Evolutionary conservation across 2,329 filamentous ascomycete genomes (phyloP), one percentile per base, ranked within the genome.

Genomic region (Calycina herbarum): DNA sequence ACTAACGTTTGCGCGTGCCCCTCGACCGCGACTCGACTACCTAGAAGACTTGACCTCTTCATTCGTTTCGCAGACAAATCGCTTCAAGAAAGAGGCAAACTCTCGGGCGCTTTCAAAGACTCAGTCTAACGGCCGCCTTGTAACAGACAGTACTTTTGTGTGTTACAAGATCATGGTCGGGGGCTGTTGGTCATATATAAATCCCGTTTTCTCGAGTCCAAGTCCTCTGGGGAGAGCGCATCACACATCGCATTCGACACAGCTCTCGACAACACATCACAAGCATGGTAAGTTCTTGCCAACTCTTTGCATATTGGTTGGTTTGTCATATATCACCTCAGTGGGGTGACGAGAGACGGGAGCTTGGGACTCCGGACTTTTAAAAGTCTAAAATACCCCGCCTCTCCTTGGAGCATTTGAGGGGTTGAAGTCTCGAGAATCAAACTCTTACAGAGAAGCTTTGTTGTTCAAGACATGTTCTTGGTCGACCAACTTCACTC

Each of bases 1-100:
- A 73, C 72, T 70, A 67, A 70, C 40, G 62, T 35, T 65, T 66
- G 67, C 72, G 71, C 68, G 71, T 73, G 71, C 70, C 45, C 24
- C 5, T 31, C 48, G 40, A 42, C 59, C 17, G 29, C 40, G 24
- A 51, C 42, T 31, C 40, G 15, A 29, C 27, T 48, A 11, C 3
- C 33, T 38, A 15, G 24, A 20, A 31, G 3, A 15, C 40, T 42
- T 17, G 6, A n/a, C 40, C n/a, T 20, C 42, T 15, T 48, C 45
- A 40, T 29, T 51, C 42, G 15, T 54, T 61, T 54, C 42, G 59
- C 7, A 38, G 59, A 6, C 13, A 33, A 38, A 38, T n/a, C 31
- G 7, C n/a, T 15, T 40, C 40, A 17, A 48, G 40, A 29, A 24
- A 7, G 20, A 31, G 24, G 17, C 17, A 40, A 62, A 24, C 7